Evolutionary conservation across 441 rosid genomes (phyloP).

Genomic region (Lepidium campestre): DNA sequence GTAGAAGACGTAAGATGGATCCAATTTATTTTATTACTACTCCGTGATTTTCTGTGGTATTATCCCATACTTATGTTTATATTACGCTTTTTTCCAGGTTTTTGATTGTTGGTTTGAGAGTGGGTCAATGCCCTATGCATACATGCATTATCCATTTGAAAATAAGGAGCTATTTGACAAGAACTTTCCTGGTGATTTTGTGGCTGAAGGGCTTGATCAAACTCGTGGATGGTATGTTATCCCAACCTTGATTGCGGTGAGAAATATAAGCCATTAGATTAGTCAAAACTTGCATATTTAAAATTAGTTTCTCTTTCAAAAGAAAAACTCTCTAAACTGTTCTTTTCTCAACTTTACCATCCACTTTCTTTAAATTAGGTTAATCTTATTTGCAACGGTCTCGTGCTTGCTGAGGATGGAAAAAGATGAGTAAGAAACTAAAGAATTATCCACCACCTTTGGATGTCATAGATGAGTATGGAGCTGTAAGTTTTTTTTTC

Average conservation of each 20-base stretch:
- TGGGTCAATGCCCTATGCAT: slow-evolving; percentile 99
- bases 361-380: too few species aligned
- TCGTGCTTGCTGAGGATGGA: slow-evolving; percentile 96
- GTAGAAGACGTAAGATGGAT: slow-evolving; percentile 75
- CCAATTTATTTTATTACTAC: not conserved
- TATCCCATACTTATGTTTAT: slow-evolving; percentile 1
- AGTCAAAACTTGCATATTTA: not conserved
- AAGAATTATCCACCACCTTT: slow-evolving; percentile 87
- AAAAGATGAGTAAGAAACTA: slow-evolving; percentile 93
- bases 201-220: slow-evolving; percentile 99
- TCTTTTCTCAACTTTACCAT: too few species aligned
- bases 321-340: too few species aligned
- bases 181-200: slow-evolving; percentile 95
- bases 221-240: slow-evolving; percentile 96
- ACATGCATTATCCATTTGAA: slow-evolving; percentile 96
- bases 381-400: slow-evolving; percentile 97
- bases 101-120: slow-evolving; percentile 99
- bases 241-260: not conserved
- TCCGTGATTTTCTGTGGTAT: not conserved
- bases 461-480: slow-evolving; percentile 86
- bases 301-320: too few species aligned
- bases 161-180: slow-evolving; percentile 81
- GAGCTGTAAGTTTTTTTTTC: slow-evolving; percentile 85
- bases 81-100: slow-evolving; percentile 51
- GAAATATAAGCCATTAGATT: not conserved